Evolutionary conservation across 192 early-diverging fungal genomes (phyloP), one percentile per base, ranked within the genome.

Genomic region (Backusella parvicylindrica): DNA sequence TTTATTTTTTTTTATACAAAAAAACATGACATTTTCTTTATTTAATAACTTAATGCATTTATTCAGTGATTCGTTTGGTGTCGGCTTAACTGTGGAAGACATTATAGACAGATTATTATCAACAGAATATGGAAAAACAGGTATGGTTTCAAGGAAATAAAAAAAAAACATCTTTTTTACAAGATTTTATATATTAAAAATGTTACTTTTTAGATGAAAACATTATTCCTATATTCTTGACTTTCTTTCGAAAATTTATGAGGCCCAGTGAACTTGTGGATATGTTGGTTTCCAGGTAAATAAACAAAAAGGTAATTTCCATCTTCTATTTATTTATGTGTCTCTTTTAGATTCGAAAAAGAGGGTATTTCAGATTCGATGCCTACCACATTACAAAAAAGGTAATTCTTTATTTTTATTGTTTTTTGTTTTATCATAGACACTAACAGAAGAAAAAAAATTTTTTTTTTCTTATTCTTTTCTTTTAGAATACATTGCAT

Each of bases 201-300:
- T 21, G 13, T 64, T 38, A 23, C n/a, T n/a, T 63, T 37, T 16
- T 63, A 82, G 74, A 79, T 65, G 78, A 83, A 38, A 53, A 79
- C 23, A 76, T 83, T 38, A 47, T 71, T 18, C 40, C 71, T 23
- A 70, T 79, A 26, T 83, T 83, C 74, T 70, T 83, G 33, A 83
- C 77, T 16, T 83, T 83, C 38, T 83, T 76, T 71, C 70, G 81
- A 21, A 75, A 78, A 37, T 79, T 83, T 23, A 83, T 83, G 75
- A 72, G 47, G n/a, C 81, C 81, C 12, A 38, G 60, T 30, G 72
- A 79, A 31, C 47, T 83, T 15, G 63, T 79, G 18, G 64, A 79
- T 8, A 30, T 63, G 11, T 32, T 83, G 33, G 64, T 79, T 6
- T 65, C 70, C 60, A 78, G 73, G 77, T 82, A 75, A n/a, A 16